phyloP scores from a whole-genome alignment of 1,284 basidiomycete genomes.

The Rhodotorula sp. region DNA sequence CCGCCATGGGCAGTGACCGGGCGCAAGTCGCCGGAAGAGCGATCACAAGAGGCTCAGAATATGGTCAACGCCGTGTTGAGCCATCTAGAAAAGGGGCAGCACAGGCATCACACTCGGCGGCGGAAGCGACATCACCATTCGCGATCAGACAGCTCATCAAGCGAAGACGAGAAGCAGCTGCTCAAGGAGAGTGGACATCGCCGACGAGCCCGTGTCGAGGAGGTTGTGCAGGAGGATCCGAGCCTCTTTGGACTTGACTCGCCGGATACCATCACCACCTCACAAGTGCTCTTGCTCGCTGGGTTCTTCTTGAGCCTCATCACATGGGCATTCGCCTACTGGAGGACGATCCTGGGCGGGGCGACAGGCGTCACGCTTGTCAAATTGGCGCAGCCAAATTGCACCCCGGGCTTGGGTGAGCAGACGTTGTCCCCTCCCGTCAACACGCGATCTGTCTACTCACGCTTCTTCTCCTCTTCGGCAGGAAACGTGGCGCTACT shows the following conservation, averaged over 20 bases:
- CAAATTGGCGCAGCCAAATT: constrained; percentile 24
- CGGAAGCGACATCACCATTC: not conserved
- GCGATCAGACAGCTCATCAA: not conserved
- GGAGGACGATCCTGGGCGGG: constrained; percentile 15
- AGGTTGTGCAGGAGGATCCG: constrained; percentile 15
- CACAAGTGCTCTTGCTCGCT: constrained; percentile 8
- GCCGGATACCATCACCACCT: not conserved
- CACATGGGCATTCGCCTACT: constrained; percentile 14
- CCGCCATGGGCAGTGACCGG: constrained; percentile 35
- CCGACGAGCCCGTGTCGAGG: not conserved
- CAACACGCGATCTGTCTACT: not conserved
- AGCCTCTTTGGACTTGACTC: constrained; percentile 11
- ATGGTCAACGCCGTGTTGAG: constrained; percentile 8
- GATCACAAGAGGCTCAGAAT: not conserved
- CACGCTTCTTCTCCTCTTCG: not conserved
- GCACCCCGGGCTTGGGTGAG: constrained; percentile 17
- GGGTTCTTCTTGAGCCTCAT: constrained; percentile 5
- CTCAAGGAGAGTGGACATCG: not conserved
- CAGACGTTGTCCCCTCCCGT: not conserved
- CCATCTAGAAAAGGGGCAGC: constrained; percentile 4
- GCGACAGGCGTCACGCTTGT: constrained; percentile 9
- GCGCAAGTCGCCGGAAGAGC: constrained; percentile 21
- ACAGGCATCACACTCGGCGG: not conserved
- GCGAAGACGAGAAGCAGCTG: constrained; percentile 2
- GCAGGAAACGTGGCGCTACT: not conserved